Base-by-base conservation (phyloP, 768 basidiomycete species). In the Boletales sp. region DNA sequence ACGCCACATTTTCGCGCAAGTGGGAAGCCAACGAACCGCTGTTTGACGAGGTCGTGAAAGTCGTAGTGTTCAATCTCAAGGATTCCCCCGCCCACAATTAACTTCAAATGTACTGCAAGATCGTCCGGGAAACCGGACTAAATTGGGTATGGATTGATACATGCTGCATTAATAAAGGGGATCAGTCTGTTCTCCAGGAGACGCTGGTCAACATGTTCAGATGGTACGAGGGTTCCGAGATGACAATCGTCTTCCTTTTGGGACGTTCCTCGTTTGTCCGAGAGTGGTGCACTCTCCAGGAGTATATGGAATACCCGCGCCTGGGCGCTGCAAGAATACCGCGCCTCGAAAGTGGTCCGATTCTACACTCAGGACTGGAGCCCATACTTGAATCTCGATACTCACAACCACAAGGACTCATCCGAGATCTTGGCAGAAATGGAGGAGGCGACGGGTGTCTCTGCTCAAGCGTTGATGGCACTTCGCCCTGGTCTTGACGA, bases 311-410 rank as follows among this genome's bases (percentile, higher is more conserved):
- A 45, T 14, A 46, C 41, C 10, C 34, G 48, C 0, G 44, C 5
- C 1, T 47, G 42, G 44, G 44, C 51, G 11, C 15, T 55, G 2
- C 54, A 57, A 15, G 56, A 57, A 45, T 57, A 57, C 15, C 47
- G 53, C 4, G 55, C 55, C n/a, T 46, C 57, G 21, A 50, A 40
- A 10, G 46, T 40, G 5, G 41, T 58, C 18, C 41, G 35, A 10
- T 54, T 57, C 38, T 57, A 58, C 33, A 45, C 41, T 1, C 42
- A 57, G 13, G 50, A 55, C 10, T 55, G 54, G 56, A 31, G 13
- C 0, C 50, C 35, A 1, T 56, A 57, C 38, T 3, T 52, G n/a
- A 28, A 39, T 10, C 21, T 57, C 4, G 41, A 53, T 25, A 31
- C 46, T 5, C 25, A 7, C 2, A 56, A 56, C 7, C 53, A 56